Evolutionary conservation across 1,284 basidiomycete genomes (phyloP).

Genomic region (Golubevia pallescens): DNA sequence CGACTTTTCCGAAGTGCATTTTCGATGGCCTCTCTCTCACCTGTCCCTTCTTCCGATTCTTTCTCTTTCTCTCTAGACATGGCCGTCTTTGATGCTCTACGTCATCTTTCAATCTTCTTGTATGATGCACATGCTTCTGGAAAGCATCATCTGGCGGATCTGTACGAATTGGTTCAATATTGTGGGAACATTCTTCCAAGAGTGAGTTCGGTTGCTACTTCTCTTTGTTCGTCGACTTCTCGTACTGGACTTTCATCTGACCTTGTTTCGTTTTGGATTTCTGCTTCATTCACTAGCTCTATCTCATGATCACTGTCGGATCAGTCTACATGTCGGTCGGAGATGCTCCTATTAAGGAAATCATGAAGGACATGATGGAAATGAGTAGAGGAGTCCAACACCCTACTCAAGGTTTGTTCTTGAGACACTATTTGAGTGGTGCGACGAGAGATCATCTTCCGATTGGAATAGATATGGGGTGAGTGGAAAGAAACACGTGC

Average conservation of each 20-base stretch:
- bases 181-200: constrained; percentile 60
- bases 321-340: constrained; percentile 64
- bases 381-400: constrained; percentile 63
- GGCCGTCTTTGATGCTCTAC: constrained; percentile 59
- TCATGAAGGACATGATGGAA: constrained; percentile 64
- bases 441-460: constrained; percentile 61
- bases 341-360: constrained; percentile 63
- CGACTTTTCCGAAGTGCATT: background rate
- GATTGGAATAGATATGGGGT: constrained; percentile 46
- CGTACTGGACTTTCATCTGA: no score
- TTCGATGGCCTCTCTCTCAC: no score
- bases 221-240: background rate
- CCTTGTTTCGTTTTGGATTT: no score
- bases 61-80: constrained; percentile 32
- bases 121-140: constrained; percentile 57
- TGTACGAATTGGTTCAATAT: constrained; percentile 64
- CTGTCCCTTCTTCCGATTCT: background rate
- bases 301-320: constrained; percentile 64
- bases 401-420: constrained; percentile 60
- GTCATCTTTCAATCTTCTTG: constrained; percentile 60
- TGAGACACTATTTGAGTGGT: constrained; percentile 61
- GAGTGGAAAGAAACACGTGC: background rate
- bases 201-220: constrained; percentile 7
- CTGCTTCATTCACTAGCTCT: constrained; percentile 27
- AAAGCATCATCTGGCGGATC: constrained; percentile 60